phyloP scores from a whole-genome alignment of 768 basidiomycete genomes.

The Suillus alpinus region DNA sequence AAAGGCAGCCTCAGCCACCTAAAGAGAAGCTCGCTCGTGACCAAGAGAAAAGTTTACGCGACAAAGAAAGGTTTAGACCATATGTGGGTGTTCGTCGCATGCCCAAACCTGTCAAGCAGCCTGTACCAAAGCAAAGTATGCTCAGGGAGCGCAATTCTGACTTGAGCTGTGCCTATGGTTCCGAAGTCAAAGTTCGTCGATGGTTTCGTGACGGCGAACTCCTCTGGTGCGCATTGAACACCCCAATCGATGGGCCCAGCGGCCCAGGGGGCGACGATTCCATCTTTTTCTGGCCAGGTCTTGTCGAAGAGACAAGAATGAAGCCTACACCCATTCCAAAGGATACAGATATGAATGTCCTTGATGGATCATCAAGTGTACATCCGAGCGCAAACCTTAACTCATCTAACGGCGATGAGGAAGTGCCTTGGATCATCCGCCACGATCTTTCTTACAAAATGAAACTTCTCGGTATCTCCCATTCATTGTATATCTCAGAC shows the following conservation, averaged over 20 bases:
- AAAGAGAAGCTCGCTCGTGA: slow-evolving; percentile 8
- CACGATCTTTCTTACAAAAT: slow-evolving; percentile 68
- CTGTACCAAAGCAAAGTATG: slow-evolving; percentile 48
- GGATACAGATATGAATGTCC: slow-evolving; percentile 1
- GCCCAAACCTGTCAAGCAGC: slow-evolving; percentile 32
- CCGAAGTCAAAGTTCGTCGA: slow-evolving; percentile 46
- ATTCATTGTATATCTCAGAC: slow-evolving; percentile 48
- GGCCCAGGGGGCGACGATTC: slow-evolving; percentile 30
- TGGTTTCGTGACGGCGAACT: slow-evolving; percentile 71
- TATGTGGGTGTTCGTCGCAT: slow-evolving; percentile 40
- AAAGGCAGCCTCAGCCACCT: slow-evolving; percentile 7
- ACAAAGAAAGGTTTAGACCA: slow-evolving; percentile 28
- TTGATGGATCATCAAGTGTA: slow-evolving; percentile 9
- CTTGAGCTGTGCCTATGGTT: slow-evolving; percentile 53
- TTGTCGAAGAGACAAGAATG: slow-evolving; percentile 57
- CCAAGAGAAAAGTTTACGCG: not conserved
- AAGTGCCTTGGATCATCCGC: slow-evolving; percentile 53
- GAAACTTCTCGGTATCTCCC: slow-evolving; percentile 59
- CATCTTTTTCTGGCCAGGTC: slow-evolving; percentile 74
- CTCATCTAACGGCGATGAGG: slow-evolving; percentile 18
- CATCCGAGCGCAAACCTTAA: slow-evolving; percentile 8
- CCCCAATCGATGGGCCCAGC: slow-evolving; percentile 43
- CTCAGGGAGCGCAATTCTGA: slow-evolving; percentile 63
- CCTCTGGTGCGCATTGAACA: slow-evolving; percentile 62
- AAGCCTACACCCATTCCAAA: slow-evolving; percentile 42